These are phyloP conservation scores for Vitis hybrid DNA, from an alignment of 177 flowering plant genomes.

Conservation along the genomic window DNA sequence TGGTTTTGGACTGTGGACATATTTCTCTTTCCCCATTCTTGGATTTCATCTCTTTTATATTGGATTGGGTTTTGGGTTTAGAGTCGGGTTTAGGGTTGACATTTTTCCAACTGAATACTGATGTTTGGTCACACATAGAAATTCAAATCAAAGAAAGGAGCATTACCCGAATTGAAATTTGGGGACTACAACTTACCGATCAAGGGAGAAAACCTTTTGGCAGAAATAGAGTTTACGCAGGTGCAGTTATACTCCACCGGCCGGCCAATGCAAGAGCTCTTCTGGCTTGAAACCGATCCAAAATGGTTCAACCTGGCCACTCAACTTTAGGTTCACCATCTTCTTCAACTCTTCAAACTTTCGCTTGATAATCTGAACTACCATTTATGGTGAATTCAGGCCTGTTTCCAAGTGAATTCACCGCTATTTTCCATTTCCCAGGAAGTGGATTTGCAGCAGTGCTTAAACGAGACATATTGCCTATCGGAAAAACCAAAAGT, in stretches of 20 bases:
- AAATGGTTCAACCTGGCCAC: constrained; percentile 37
- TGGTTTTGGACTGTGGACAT: no score
- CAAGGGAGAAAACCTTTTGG: constrained; percentile 43
- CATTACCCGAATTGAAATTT: constrained; percentile 28
- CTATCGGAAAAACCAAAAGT: constrained; percentile 45
- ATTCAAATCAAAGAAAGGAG: constrained; percentile 20
- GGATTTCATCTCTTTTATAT: no score
- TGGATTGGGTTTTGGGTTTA: no score
- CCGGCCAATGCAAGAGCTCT: no score
- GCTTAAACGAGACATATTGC: constrained; percentile 48
- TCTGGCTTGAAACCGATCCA: constrained; percentile 26
- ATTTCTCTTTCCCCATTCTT: no score
- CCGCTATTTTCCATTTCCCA: constrained; percentile 3
- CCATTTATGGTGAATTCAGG: not conserved
- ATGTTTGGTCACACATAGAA: constrained; percentile 18
- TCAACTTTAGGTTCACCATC: constrained; percentile 33
- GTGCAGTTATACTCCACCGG: no score
- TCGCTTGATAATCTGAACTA: not conserved
- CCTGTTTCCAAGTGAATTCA: not conserved
- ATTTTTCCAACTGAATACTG: not conserved
- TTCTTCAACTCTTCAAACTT: not conserved
- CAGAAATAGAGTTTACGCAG: no score
- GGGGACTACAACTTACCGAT: constrained; percentile 43
- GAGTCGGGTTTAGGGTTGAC: no score
- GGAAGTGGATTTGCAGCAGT: constrained; percentile 41